Base-by-base conservation (phyloP, 192 early-diverging fungal species). In the Paraglomus brasilianum region DNA sequence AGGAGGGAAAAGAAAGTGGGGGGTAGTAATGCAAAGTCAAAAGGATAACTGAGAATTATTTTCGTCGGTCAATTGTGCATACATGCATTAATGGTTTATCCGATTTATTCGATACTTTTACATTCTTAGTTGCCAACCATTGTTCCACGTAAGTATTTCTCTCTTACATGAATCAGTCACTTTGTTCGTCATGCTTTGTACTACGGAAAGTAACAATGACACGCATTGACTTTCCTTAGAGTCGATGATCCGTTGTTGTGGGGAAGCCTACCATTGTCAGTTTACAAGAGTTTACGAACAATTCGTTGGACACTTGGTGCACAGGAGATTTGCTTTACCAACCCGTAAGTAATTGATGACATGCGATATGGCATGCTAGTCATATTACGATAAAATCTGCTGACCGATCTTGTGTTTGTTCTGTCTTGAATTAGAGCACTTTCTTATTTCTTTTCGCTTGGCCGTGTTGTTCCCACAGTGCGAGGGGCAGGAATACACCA, bases 291-390 rank as follows among this genome's bases (percentile, higher is more conserved):
- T 40, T 80, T 77, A 1, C 66, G 78, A 24, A 74, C 77, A 1
- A 81, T 88, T 76, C 86, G 95, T 45, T 95, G 92, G 91, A 88
- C 89, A 7, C 77, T 96, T 44, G 91, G 92, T n/a, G 93, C 95
- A 7, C 86, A 86, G 60, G 93, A 96, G 70, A 86, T 95, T 19
- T 90, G 91, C 52, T 96, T 89, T 78, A 86, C 81, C 24, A 91
- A 82, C 73, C 77, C 83, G 82, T 91, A 79, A 72, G 78, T 78
- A 41, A 51, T 15, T 50, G 30, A 30, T 30, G 49, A 2, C 49
- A 50, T 50, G 60, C 24, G 30, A 36, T 17, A 43, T 73, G 10
- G 8, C 24, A 47, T 49, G 1, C 66, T 40, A 7, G 0, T 14
- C 42, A 19, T 13, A 60, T 56, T n/a, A 17, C 40, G 64, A 24